These are phyloP conservation scores for Solanum clarkiae DNA, from an alignment of 257 asterid species.

Conservation along the genomic window DNA sequence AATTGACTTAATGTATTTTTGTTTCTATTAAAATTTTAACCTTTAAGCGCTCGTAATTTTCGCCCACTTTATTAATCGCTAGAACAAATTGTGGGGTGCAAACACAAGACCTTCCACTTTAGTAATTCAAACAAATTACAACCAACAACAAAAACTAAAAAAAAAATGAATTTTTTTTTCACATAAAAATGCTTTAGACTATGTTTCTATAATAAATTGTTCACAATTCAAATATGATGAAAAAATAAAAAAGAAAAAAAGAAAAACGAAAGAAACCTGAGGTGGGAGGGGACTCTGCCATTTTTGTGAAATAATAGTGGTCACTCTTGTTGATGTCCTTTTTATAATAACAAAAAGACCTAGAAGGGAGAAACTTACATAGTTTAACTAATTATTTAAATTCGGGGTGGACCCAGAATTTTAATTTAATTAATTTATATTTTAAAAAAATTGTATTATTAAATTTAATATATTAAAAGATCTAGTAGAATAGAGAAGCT, in stretches of 20 bases:
- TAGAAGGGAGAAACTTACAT: background rate
- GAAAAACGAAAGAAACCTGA: background rate
- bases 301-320: background rate
- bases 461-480: background rate
- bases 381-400: background rate
- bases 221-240: background rate
- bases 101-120: background rate
- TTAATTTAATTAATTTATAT: rapidly evolving
- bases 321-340: background rate
- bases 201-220: background rate
- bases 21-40: background rate
- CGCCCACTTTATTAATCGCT: background rate
- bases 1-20: background rate
- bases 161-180: background rate
- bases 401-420: rapidly evolving
- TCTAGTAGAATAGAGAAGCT: no score
- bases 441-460: background rate
- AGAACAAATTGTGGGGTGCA: background rate
- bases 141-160: background rate
- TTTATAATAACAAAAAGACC: background rate
- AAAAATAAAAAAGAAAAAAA: background rate
- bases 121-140: background rate
- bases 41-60: rapidly evolving
- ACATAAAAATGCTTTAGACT: background rate
- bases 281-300: background rate